phyloP scores from a whole-genome alignment of 495 filamentous ascomycete species.

The Staphylotrichum longicolle region DNA sequence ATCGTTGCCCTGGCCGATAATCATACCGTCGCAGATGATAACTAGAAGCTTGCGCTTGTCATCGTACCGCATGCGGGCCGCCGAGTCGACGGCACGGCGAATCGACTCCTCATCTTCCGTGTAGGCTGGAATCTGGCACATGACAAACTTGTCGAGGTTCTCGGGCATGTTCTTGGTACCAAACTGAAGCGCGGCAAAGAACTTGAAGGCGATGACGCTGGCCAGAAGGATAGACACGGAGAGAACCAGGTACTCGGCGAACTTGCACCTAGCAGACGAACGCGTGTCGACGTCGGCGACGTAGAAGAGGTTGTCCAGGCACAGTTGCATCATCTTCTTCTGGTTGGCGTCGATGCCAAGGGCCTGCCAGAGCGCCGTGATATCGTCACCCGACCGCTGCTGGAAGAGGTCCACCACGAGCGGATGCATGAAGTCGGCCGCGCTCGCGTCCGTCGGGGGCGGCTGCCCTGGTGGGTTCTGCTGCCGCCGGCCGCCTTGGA shows the following conservation, averaged over 20 bases:
- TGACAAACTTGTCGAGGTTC: conserved; percentile 96
- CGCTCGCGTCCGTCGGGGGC: conserved; percentile 47
- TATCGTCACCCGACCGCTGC: conserved; percentile 69
- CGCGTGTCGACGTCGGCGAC: conserved; percentile 89
- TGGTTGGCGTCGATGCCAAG: conserved; percentile 54
- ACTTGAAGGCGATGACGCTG: conserved; percentile 87
- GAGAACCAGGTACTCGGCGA: conserved; percentile 87
- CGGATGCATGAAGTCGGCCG: conserved; percentile 79
- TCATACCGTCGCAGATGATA: conserved; percentile 97
- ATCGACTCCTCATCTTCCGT: conserved; percentile 98
- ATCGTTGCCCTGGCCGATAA: conserved; percentile 98
- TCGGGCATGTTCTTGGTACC: conserved; percentile 86
- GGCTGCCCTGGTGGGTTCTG: conserved; percentile 52
- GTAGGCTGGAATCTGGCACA: conserved; percentile 96
- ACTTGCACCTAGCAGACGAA: conserved; percentile 80
- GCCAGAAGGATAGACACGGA: conserved; percentile 82
- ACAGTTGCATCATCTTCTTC: conserved; percentile 71
- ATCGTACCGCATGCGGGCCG: conserved; percentile 93
- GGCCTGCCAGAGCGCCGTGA: conserved; percentile 78
- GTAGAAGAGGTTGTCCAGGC: conserved; percentile 94
- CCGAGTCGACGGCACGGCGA: conserved; percentile 93
- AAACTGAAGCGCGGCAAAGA: conserved; percentile 94
- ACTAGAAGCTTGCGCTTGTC: conserved; percentile 96
- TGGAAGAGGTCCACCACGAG: conserved; percentile 75
- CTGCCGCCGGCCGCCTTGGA: conserved; percentile 68